Evolutionary conservation across 2,329 filamentous ascomycete genomes (phyloP).

Genomic region (Aquanectria penicillioides): DNA sequence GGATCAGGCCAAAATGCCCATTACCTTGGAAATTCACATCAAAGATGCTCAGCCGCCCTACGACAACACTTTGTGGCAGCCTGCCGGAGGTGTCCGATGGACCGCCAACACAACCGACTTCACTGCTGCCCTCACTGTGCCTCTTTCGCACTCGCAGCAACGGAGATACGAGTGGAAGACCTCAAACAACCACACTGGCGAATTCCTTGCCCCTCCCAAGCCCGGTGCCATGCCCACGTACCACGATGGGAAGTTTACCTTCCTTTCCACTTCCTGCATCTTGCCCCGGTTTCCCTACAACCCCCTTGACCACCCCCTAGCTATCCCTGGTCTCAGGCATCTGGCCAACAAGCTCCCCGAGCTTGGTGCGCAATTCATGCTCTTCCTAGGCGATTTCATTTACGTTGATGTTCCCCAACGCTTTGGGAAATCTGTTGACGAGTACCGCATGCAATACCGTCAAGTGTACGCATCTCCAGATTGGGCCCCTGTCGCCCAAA

Average conservation of each 20-base stretch:
- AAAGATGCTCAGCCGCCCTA: conserved; percentile 61
- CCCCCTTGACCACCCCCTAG: conserved; percentile 82
- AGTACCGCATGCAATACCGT: conserved; percentile 91
- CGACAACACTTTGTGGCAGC: conserved; percentile 72
- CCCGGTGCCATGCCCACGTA: conserved; percentile 70
- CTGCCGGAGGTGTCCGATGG: conserved; percentile 70
- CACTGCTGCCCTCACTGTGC: conserved; percentile 76
- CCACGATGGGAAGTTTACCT: conserved; percentile 80
- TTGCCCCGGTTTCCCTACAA: conserved; percentile 91
- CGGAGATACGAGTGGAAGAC: conserved; percentile 84
- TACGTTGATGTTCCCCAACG: conserved; percentile 89
- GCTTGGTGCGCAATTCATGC: conserved; percentile 80
- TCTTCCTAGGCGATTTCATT: conserved; percentile 89
- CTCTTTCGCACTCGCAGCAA: conserved; percentile 71
- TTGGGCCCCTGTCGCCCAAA: conserved; percentile 78
- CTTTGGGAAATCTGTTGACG: conserved; percentile 75
- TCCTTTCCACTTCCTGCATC: conserved; percentile 92
- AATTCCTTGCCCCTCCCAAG: conserved; percentile 80
- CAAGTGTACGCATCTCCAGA: conserved; percentile 96
- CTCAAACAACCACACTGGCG: conserved; percentile 87
- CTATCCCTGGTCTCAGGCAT: conserved; percentile 82
- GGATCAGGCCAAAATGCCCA: conserved; percentile 75
- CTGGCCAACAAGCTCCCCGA: conserved; percentile 78
- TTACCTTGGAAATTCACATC: conserved; percentile 74
- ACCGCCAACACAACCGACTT: conserved; percentile 85